Evolutionary conservation across 2,329 filamentous ascomycete genomes (phyloP), one percentile per base, ranked within the genome.

Genomic region (Scortechinia acanthostroma): DNA sequence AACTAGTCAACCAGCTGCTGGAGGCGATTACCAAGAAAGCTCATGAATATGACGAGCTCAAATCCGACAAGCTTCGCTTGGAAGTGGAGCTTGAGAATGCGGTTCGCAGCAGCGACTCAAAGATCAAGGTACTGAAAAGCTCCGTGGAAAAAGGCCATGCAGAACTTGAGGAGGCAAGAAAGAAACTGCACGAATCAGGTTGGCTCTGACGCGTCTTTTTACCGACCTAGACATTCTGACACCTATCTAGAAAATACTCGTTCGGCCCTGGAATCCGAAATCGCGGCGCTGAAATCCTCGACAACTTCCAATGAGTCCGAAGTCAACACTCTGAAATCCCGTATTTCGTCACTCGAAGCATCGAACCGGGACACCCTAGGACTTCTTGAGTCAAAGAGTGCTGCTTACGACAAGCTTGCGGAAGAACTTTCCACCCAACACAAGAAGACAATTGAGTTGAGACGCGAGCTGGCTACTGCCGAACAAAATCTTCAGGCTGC

Each of bases 1-100:
- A 80, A 20, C 70, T 82, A 17, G 75, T 84, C 47, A 69, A 74
- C 46, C 64, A 71, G 37, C 66, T 86, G 45, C 68, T 86, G 33
- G 62, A 66, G 46, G 69, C 72, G 21, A 68, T 85, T 46, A 70
- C 73, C 16, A 63, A 64, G 22, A 83, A 80, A 55, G 79, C 78
- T 22, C 74, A 73, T 49, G 76, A 81, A 53, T 71, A 68, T 51
- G 80, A 83, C 55, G 71, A 78, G 46, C 61, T 80, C 47, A 77
- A 75, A 52, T 76, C 80, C 2, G 77, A 83, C 47, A 84, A 83
- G 60, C 66, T 84, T 47, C 74, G 74, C 47, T 61, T 76, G 33
- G 77, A 85, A 49, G 78, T 86, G 10, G 80, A 86, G 62, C 68
- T 85, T 19, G 80, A 86, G 57, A 80, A 80, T 58, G 74, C 74